Evolutionary conservation across 2,329 filamentous ascomycete species (phyloP), one percentile per base, ranked within the genome.

Genomic region (Herpotrichia juniperi): DNA sequence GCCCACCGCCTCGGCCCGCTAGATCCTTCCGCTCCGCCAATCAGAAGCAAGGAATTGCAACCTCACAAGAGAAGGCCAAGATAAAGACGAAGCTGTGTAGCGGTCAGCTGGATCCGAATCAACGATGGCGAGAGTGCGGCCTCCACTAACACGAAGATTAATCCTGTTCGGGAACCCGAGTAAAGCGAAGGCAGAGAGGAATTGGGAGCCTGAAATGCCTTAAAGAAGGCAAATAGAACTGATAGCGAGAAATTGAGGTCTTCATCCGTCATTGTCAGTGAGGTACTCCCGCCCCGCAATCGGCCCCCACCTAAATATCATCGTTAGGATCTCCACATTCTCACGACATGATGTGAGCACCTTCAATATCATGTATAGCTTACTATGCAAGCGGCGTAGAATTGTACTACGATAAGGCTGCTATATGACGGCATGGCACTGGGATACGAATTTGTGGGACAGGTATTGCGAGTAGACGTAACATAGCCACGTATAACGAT

Each of bases 1-100:
- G 24, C n/a, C 31, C 26, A 47, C 14, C 25, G 42, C 51, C 48
- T 43, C 51, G 51, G 51, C 43, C 47, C 47, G 47, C 35, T 37
- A 37, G 32, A 32, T 30, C 8, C 4, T 43, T 10, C 16, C 42
- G 6, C 17, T 9, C 19, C 17, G 19, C 43, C 49, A 51, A 47
- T 51, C 24, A 42, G 26, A 39, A 16, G 6, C 25, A 31, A 19
- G 9, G n/a, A 32, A 48, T 42, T 42, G 21, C n/a, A 48, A 40
- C 34, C 22, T 48, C 25, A 30, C 34, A 31, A 48, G 37, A 48
- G 21, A 31, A 47, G 40, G 40, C 17, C 35, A 19, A 40, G 2
- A 17, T n/a, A 40, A 19, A 19, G 34, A 12, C 34, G 5, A 19
- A 7, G 5, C n/a, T 19, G n/a, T n/a, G n/a, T 37, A 14, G 34